Evolutionary conservation across 139 green algal species (phyloP).

Genomic region (Eudorina sp.): DNA sequence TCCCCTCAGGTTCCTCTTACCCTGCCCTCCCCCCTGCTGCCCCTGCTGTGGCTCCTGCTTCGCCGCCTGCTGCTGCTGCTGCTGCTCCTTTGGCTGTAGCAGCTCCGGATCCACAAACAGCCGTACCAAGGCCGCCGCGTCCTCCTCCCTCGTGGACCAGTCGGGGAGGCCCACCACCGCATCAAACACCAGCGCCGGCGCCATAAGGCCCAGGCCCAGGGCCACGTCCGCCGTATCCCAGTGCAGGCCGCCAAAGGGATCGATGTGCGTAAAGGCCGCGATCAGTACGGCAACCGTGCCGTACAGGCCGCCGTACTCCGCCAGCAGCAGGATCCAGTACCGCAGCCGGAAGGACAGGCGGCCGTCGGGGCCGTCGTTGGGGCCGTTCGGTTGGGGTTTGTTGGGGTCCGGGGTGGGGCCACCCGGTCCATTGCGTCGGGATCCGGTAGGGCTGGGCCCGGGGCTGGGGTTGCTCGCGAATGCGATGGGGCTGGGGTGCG

Average conservation of each 20-base stretch:
- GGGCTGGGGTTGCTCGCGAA: not conserved
- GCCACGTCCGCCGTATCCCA: slow-evolving; percentile 48
- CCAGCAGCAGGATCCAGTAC: slow-evolving; percentile 49
- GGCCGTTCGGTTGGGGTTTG: not conserved
- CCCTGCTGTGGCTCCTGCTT: not conserved
- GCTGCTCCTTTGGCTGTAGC: not conserved
- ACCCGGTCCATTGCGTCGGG: not conserved
- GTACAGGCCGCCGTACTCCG: slow-evolving; percentile 55
- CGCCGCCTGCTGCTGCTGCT: not conserved
- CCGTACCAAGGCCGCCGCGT: slow-evolving; percentile 15
- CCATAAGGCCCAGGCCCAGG: slow-evolving; percentile 54
- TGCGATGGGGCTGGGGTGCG: not conserved
- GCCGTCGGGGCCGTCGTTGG: not conserved
- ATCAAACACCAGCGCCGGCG: slow-evolving; percentile 54
- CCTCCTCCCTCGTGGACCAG: slow-evolving; percentile 37
- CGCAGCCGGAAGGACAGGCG: slow-evolving; percentile 20
- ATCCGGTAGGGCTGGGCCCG: not conserved
- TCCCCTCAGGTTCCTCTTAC: not conserved
- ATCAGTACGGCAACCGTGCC: slow-evolving; percentile 57
- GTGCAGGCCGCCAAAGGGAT: slow-evolving; percentile 58
- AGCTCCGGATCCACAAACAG: slow-evolving; percentile 49
- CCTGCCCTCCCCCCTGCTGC: not conserved
- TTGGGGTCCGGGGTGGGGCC: not conserved
- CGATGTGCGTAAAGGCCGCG: slow-evolving; percentile 54
- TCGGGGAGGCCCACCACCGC: slow-evolving; percentile 65